These are phyloP conservation scores for Blastocystis sp. DNA, from an alignment of 352 stramenopile genomes.

Conservation along the genomic window DNA sequence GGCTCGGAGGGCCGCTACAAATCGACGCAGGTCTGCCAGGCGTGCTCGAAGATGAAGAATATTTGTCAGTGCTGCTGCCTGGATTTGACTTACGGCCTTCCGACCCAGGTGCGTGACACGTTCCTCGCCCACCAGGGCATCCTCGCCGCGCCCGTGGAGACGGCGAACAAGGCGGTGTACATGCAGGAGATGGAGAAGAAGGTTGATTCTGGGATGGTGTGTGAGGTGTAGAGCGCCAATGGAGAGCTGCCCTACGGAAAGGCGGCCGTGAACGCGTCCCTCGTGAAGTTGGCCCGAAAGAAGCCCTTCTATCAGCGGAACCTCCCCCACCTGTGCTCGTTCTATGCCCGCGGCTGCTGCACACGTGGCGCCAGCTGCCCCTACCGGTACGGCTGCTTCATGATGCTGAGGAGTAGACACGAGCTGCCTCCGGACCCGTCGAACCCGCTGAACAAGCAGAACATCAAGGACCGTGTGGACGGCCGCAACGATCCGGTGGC, in stretches of 20 bases:
- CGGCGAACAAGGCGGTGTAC: constrained; percentile 84
- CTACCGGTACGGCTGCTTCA: constrained; percentile 74
- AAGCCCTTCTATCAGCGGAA: constrained; percentile 86
- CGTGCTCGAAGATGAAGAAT: constrained; percentile 96
- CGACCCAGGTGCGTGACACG: constrained; percentile 67
- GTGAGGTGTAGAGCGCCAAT: constrained; percentile 75
- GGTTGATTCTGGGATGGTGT: constrained; percentile 78
- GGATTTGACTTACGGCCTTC: constrained; percentile 90
- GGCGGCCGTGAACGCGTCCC: constrained; percentile 76
- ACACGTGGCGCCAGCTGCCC: constrained; percentile 82
- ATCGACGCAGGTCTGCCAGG: constrained; percentile 93
- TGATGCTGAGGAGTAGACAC: constrained; percentile 72
- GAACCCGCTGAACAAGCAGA: constrained; percentile 82
- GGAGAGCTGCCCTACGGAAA: constrained; percentile 68
- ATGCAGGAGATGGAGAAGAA: constrained; percentile 86
- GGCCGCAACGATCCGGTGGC: constrained; percentile 84
- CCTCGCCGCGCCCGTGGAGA: constrained; percentile 80
- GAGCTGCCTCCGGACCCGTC: constrained; percentile 82
- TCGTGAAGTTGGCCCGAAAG: constrained; percentile 79
- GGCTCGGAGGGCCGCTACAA: constrained; percentile 94
- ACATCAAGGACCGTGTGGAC: constrained; percentile 83
- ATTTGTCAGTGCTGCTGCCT: constrained; percentile 97
- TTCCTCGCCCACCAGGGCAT: constrained; percentile 73
- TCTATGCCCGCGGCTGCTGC: constrained; percentile 83
- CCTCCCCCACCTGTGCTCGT: constrained; percentile 83